These are phyloP conservation scores for Cryptosporidium meleagridis DNA, from an alignment of 169 alveolate genomes.

Conservation along the genomic window DNA sequence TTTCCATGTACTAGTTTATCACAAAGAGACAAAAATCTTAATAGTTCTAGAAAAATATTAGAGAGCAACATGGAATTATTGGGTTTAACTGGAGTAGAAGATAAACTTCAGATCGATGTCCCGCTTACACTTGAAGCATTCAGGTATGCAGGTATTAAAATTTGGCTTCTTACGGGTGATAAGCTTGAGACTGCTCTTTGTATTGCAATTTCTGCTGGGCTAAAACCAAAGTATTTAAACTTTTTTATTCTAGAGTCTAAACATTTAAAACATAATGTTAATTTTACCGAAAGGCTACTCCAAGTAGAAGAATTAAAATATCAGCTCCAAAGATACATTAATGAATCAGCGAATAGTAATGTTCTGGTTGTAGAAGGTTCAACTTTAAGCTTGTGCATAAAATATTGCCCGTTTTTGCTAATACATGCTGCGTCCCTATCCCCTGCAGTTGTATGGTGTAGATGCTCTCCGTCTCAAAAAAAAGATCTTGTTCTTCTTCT, in stretches of 20 bases:
- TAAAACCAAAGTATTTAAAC: slow-evolving; percentile 85
- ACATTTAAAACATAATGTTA: slow-evolving; percentile 5
- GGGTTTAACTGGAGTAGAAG: slow-evolving; percentile 97
- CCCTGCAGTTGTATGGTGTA: slow-evolving; percentile 95
- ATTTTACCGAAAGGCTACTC: background rate
- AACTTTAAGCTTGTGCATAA: slow-evolving; percentile 82
- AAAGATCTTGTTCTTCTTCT: slow-evolving; percentile 90
- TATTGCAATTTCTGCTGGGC: slow-evolving; percentile 95
- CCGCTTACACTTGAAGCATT: slow-evolving; percentile 92
- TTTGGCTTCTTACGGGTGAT: slow-evolving; percentile 99
- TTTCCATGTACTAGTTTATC: slow-evolving; percentile 67
- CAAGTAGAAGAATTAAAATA: slow-evolving; percentile 27
- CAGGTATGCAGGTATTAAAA: slow-evolving; percentile 95
- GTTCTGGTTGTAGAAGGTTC: slow-evolving; percentile 90
- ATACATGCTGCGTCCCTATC: slow-evolving; percentile 87
- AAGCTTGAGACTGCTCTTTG: slow-evolving; percentile 99
- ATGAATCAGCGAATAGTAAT: slow-evolving; percentile 18
- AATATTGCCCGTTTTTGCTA: slow-evolving; percentile 83
- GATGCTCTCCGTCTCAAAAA: slow-evolving; percentile 99
- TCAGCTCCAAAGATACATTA: slow-evolving; percentile 21
- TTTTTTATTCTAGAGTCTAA: slow-evolving; percentile 76
- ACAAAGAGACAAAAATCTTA: slow-evolving; percentile 78
- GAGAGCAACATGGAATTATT: slow-evolving; percentile 90
- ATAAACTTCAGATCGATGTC: slow-evolving; percentile 93
- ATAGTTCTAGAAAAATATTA: slow-evolving; percentile 77